Evolutionary conservation across 345 rosid genomes (phyloP).

Genomic region (Gossypium bickii): DNA sequence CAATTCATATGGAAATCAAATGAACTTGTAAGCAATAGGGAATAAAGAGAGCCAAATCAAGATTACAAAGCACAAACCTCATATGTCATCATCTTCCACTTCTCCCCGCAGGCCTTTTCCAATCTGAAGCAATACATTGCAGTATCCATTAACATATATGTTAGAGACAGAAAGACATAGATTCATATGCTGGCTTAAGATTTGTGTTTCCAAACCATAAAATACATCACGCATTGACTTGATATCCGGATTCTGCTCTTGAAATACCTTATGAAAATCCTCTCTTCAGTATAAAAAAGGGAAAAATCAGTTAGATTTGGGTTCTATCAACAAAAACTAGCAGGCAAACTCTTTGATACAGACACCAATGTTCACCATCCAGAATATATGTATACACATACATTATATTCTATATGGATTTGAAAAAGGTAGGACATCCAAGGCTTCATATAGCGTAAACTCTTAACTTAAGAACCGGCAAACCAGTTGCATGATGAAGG

Average conservation of each 20-base stretch:
- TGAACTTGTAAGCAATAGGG: neutral
- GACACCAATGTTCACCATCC: neutral
- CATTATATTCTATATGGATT: neutral
- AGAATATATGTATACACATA: neutral
- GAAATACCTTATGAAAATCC: conserved; percentile 77
- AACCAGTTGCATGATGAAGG: neutral
- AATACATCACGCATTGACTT: conserved; percentile 88
- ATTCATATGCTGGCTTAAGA: neutral
- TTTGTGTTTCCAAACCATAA: conserved; percentile 6
- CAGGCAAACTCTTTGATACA: neutral
- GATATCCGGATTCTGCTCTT: conserved; percentile 76
- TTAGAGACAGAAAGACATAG: neutral
- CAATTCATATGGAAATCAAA: neutral
- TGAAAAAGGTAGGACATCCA: neutral
- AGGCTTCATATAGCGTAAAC: neutral
- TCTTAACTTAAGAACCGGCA: neutral
- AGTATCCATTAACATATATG: conserved; percentile 9
- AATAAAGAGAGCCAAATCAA: neutral
- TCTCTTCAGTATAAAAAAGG: conserved; percentile 42
- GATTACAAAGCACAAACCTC: conserved; percentile 39
- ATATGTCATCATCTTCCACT: conserved; percentile 82
- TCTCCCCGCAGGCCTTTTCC: conserved; percentile 93
- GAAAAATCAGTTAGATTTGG: conserved; percentile 7
- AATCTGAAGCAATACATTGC: conserved; percentile 40
- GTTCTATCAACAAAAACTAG: neutral